Conservation (phyloP, 106 monocot species). For the Dendrobium officinale region DNA sequence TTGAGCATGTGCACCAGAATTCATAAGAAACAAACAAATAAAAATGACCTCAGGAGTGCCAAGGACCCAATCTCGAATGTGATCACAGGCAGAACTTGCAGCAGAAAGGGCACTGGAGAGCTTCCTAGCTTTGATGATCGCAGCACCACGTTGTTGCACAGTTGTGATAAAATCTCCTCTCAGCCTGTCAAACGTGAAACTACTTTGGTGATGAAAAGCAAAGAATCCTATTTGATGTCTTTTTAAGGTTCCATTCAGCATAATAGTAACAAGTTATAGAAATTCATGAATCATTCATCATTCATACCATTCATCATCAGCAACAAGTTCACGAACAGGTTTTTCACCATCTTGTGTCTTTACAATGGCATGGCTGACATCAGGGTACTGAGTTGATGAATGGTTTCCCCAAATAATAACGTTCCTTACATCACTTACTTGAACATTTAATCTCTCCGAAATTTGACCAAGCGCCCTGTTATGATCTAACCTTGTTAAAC, state of each 20-base stretch:
- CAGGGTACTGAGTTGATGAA: constrained; percentile 75
- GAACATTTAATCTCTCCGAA: constrained; percentile 42
- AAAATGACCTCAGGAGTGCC: constrained; percentile 48
- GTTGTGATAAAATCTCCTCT: constrained; percentile 46
- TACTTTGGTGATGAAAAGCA: no score
- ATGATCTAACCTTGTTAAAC: constrained; percentile 74
- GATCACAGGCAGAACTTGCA: constrained; percentile 72
- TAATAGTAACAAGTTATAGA: neutral
- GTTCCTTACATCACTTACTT: constrained; percentile 60
- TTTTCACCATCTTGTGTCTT: constrained; percentile 33
- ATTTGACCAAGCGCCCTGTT: constrained; percentile 71
- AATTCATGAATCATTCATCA: neutral
- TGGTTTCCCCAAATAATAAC: constrained; percentile 82
- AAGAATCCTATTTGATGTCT: no score
- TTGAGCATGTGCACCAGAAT: no score
- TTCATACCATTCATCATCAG: constrained; percentile 54
- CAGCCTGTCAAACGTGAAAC: constrained; percentile 19
- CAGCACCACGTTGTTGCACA: constrained; percentile 59
- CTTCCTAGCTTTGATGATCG: constrained; percentile 59
- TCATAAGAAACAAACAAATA: no score
- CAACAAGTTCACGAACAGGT: constrained; percentile 41
- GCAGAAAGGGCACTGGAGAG: constrained; percentile 57
- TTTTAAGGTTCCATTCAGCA: no score
- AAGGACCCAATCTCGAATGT: constrained; percentile 60
- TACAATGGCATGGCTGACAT: constrained; percentile 57